These are phyloP conservation scores for Beauveria scarabaeidicola DNA, from an alignment of 2,329 filamentous ascomycete species.

Conservation along the genomic window DNA sequence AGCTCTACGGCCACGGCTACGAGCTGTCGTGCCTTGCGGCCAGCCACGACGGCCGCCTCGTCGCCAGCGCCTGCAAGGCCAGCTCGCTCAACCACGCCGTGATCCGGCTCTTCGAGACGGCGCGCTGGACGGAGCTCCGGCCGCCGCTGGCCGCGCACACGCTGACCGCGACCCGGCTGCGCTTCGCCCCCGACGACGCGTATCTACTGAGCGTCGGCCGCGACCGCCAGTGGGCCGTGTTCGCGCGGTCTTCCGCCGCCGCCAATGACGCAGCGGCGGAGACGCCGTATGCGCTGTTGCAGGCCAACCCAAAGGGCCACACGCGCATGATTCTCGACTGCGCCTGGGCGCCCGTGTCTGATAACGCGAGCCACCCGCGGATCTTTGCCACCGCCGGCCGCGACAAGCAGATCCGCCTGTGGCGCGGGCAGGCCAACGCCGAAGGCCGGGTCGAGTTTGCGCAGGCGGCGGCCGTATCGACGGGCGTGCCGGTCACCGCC, in stretches of 20 bases:
- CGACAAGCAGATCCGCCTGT: conserved; percentile 76
- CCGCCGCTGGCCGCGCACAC: conserved; percentile 79
- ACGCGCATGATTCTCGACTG: conserved; percentile 85
- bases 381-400: conserved; percentile 81
- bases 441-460: conserved; percentile 34
- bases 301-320: conserved; percentile 76
- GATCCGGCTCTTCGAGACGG: conserved; percentile 82
- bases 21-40: conserved; percentile 84
- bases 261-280: conserved; percentile 12
- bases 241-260: conserved; percentile 36
- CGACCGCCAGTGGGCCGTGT: conserved; percentile 87
- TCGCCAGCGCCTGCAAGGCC: conserved; percentile 89
- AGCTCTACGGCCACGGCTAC: conserved; percentile 95
- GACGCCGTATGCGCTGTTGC: conserved; percentile 46
- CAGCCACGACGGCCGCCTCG: conserved; percentile 62
- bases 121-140: conserved; percentile 76
- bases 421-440: conserved; percentile 35
- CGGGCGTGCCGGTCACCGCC: conserved; percentile 58
- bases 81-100: conserved; percentile 91
- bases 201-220: conserved; percentile 81
- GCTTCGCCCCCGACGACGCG: conserved; percentile 67
- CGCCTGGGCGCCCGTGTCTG: conserved; percentile 61
- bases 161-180: conserved; percentile 73
- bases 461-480: conserved; percentile 44
- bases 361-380: conserved; percentile 23